Percentiles rank a stretch among this genome's conserved stretches.
Conservation (phyloP, 1,284 basidiomycete genomes). For the Irpex sp. region DNA sequence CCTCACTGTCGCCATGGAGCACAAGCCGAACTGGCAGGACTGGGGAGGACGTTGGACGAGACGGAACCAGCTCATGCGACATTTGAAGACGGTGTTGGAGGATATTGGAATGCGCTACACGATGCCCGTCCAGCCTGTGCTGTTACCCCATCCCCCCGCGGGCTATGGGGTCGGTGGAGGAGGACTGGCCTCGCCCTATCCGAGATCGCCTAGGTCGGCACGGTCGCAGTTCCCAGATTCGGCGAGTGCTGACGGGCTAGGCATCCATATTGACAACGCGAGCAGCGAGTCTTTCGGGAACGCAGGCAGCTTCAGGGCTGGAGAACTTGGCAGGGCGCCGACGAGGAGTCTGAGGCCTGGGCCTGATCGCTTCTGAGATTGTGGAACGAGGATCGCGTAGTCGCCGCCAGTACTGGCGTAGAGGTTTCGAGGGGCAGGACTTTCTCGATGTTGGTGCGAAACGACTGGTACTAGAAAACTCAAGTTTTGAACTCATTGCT, state of each 20-base stretch:
- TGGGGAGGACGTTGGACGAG: slow-evolving; percentile 77
- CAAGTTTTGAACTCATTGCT: not conserved
- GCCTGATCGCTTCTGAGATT: not conserved
- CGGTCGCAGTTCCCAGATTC: not conserved
- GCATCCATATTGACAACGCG: not conserved
- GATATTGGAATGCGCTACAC: slow-evolving; percentile 67
- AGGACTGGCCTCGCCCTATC: slow-evolving; percentile 8
- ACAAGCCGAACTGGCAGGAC: slow-evolving; percentile 81
- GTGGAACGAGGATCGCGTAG: not conserved
- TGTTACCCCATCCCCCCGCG: slow-evolving; percentile 35
- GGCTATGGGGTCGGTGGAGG: not conserved
- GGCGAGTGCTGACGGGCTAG: slow-evolving; percentile 3
- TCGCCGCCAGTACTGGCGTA: no score
- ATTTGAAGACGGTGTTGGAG: slow-evolving; percentile 64
- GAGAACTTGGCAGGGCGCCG: slow-evolving; percentile 12
- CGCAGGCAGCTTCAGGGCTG: slow-evolving; percentile 19
- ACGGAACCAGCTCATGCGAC: slow-evolving; percentile 66
- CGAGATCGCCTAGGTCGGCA: slow-evolving; percentile 13
- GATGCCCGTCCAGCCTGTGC: slow-evolving; percentile 66
- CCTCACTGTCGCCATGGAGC: slow-evolving; percentile 70
- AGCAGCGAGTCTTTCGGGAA: slow-evolving; percentile 19
- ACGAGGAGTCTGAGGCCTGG: not conserved
- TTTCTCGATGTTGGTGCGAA: not conserved
- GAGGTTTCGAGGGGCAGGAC: not conserved
- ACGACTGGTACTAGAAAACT: not conserved